These are phyloP conservation scores for Agaricus subrufescens DNA, from an alignment of 768 basidiomycete genomes.

Conservation along the genomic window DNA sequence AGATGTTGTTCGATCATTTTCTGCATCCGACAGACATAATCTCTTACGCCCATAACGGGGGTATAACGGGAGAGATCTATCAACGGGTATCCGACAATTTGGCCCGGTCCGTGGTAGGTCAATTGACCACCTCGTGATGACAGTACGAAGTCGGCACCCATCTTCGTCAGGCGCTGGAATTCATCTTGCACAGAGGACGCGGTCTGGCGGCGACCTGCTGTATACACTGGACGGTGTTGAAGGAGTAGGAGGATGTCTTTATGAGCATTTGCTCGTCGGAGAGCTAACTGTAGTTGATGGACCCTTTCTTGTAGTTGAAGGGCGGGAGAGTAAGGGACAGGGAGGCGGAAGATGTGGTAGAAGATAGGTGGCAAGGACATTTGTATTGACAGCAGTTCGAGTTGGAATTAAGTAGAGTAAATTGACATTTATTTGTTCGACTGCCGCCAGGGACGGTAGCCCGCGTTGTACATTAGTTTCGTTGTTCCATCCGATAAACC, in stretches of 20 bases:
- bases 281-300: constrained; percentile 58
- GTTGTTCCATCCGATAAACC: too few species aligned
- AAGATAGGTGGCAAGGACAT: constrained; percentile 58
- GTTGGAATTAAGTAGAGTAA: not conserved
- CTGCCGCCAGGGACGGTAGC: not conserved
- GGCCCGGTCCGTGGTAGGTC: constrained; percentile 97
- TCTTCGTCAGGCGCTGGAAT: constrained; percentile 51
- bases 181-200: constrained; percentile 56
- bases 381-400: not conserved
- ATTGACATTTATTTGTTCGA: too few species aligned
- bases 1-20: constrained; percentile 63
- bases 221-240: constrained; percentile 93
- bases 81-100: constrained; percentile 93
- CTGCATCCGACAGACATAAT: constrained; percentile 86
- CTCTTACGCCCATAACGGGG: constrained; percentile 66
- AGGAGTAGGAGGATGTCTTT: constrained; percentile 73
- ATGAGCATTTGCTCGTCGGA: constrained; percentile 36
- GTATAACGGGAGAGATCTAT: constrained; percentile 81
- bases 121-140: constrained; percentile 87
- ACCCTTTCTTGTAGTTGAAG: constrained; percentile 69
- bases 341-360: constrained; percentile 74
- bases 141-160: constrained; percentile 86
- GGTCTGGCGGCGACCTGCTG: constrained; percentile 85
- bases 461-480: not conserved
- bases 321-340: constrained; percentile 69